Evolutionary conservation across 768 basidiomycete genomes (phyloP), one percentile per base, ranked within the genome.

Genomic region (Lactarius indigo): DNA sequence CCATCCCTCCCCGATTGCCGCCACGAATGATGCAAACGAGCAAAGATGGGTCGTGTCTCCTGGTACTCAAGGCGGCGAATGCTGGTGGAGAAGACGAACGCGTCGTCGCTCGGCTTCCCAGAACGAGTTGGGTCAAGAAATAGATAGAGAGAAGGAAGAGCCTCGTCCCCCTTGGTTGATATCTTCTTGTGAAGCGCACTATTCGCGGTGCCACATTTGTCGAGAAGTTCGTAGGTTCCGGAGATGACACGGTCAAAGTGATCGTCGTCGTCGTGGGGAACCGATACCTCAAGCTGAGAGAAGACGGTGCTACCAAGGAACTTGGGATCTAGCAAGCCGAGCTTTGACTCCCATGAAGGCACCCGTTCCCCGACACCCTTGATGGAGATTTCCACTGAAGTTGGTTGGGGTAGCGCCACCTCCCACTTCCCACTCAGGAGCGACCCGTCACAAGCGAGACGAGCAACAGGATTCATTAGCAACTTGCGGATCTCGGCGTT

Each of bases 181-280:
- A 80, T 73, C 69, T 84, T 88, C 76, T 85, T 87, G 77, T 96
- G 94, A 57, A 98, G 79, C 26, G 90, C 90, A 30, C 84, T 83
- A 73, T 91, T 93, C 9, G 96, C 93, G 2, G 92, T 93, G 8
- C 95, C 94, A 64, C 96, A 98, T 74, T 88, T 89, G 69, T 91
- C 88, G 61, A 95, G 79, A 57, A 95, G 86, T 30, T 78, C 76
- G 73, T 97, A 98, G 1, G 78, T 79, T 6, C 96, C 96, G 7
- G 89, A 87, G 55, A 97, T 87, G 73, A 92, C 86, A 56, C 89
- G 87, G 75, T 96, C 95, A 35, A 92, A 83, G 62, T 78, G 75
- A 1, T 72, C 64, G 9, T 78, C 73, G 31, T 83, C 79, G 7
- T 82, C 80, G 10, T 76, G 71, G 0, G 84, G 79, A 4, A 90